phyloP scores from a whole-genome alignment of 257 asterid species.

The Fraxinus anomala region DNA sequence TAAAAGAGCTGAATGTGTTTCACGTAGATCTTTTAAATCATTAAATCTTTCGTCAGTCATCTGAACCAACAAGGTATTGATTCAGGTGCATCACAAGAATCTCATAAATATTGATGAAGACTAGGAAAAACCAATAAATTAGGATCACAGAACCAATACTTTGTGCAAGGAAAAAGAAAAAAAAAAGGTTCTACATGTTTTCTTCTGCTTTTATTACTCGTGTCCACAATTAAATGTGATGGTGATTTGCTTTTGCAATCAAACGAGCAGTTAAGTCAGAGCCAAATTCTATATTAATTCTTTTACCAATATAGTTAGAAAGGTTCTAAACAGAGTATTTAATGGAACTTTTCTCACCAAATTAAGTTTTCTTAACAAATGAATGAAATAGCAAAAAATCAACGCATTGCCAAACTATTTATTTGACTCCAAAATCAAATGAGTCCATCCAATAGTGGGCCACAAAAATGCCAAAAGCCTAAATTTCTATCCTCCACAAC shows the following conservation, averaged over 20 bases:
- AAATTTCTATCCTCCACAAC: not conserved
- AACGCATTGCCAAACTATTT: no score
- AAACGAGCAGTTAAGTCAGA: not conserved
- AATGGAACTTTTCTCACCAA: not conserved
- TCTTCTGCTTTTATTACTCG: not conserved
- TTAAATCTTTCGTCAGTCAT: not conserved
- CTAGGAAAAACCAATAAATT: not conserved
- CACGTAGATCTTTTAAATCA: not conserved
- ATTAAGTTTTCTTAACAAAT: not conserved
- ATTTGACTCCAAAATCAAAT: not conserved
- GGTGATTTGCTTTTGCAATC: not conserved
- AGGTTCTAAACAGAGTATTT: not conserved
- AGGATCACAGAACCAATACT: not conserved
- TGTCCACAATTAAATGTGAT: not conserved
- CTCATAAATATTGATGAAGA: not conserved
- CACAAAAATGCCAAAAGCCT: not conserved
- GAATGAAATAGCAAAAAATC: not conserved
- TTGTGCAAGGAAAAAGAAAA: no score
- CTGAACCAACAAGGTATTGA: not conserved
- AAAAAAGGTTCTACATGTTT: no score
- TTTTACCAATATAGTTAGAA: not conserved
- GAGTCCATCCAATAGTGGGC: not conserved
- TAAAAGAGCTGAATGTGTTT: not conserved
- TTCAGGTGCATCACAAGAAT: not conserved
- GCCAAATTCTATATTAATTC: not conserved